phyloP scores from a whole-genome alignment of 2,329 filamentous ascomycete species.

The Calonectria pseudoturangicola region DNA sequence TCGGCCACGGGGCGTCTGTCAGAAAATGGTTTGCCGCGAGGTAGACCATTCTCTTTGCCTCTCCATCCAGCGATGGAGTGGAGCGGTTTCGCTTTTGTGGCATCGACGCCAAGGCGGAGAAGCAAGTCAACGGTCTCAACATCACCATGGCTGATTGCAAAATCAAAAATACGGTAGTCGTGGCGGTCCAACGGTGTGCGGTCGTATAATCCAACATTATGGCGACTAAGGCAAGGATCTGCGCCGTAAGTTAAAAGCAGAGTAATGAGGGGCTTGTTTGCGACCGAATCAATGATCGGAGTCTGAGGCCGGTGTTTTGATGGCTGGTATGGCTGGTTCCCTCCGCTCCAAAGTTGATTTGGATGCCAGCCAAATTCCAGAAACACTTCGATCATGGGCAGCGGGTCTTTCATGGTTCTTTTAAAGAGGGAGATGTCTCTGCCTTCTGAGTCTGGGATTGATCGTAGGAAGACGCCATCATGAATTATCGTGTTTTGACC shows the following conservation, averaged over 20 bases:
- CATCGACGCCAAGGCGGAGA: neutral
- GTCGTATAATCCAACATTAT: slow-evolving; percentile 8
- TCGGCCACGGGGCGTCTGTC: slow-evolving; percentile 24
- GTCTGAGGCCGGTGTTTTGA: neutral
- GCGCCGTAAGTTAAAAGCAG: slow-evolving; percentile 10
- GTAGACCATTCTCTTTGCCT: neutral
- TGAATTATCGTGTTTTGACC: slow-evolving; percentile 6
- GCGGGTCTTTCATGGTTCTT: neutral
- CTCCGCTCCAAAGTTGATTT: slow-evolving; percentile 30
- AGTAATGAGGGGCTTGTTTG: slow-evolving; percentile 16
- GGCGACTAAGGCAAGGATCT: neutral
- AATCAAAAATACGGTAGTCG: neutral
- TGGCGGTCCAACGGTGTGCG: neutral
- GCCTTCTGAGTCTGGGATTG: neutral
- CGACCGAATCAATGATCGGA: neutral
- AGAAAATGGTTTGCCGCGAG: neutral
- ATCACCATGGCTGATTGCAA: neutral
- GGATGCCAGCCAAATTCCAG: slow-evolving; percentile 35
- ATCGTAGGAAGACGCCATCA: slow-evolving; percentile 26
- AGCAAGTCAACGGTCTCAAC: neutral
- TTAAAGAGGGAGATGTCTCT: slow-evolving; percentile 18
- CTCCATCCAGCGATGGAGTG: neutral
- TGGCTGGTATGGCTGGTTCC: neutral
- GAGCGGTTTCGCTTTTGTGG: neutral
- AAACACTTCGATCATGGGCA: slow-evolving; percentile 26